Percentiles rank a stretch among this genome's conserved stretches.
phyloP scores from a whole-genome alignment of 192 early-diverging fungal genomes.

The Coemansia sp. region DNA sequence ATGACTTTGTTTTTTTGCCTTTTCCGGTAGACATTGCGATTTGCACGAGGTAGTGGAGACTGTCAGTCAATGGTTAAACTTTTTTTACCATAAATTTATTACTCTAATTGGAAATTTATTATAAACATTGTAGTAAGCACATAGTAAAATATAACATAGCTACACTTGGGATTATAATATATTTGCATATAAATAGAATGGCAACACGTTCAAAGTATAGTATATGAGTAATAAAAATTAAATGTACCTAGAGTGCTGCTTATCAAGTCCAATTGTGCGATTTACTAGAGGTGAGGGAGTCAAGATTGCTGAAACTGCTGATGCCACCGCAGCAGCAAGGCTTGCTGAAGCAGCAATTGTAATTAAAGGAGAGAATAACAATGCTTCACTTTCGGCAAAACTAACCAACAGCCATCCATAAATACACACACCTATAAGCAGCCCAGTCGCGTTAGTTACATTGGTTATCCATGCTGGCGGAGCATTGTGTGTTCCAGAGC shows the following conservation, averaged over 20 bases:
- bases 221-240: too few species aligned
- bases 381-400: too few species aligned
- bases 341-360: neutral
- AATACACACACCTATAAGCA: neutral
- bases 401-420: neutral
- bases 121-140: too few species aligned
- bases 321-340: neutral
- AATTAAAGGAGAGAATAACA: neutral
- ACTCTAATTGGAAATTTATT: too few species aligned
- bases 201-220: too few species aligned
- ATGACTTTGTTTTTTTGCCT: constrained; percentile 40
- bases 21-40: constrained; percentile 27
- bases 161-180: too few species aligned
- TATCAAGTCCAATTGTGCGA: too few species aligned
- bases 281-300: neutral
- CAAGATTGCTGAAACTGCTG: neutral
- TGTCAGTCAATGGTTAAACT: too few species aligned
- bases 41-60: constrained; percentile 31
- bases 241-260: too few species aligned
- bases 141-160: too few species aligned
- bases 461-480: neutral
- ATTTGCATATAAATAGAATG: too few species aligned
- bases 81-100: too few species aligned
- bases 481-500: neutral
- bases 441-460: neutral